Conservation (phyloP, 495 filamentous ascomycete species). For the Xylaria palmicola region DNA sequence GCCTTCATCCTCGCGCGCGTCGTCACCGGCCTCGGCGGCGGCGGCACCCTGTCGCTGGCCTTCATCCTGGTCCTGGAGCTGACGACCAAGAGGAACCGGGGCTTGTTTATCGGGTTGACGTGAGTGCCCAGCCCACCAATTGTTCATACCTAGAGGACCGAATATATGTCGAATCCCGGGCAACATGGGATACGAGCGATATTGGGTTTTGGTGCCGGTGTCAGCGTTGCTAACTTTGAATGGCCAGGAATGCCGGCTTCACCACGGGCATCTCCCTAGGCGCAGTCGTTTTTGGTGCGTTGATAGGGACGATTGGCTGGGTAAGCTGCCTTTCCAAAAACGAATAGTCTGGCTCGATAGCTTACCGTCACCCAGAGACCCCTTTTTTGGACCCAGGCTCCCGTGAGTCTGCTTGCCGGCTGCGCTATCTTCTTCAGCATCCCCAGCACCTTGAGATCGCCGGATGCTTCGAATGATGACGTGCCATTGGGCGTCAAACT, state of each 20-base stretch:
- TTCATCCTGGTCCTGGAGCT: conserved; percentile 71
- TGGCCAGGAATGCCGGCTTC: conserved; percentile 46
- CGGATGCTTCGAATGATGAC: conserved; percentile 18
- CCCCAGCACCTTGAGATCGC: conserved; percentile 41
- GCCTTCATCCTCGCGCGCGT: conserved; percentile 66
- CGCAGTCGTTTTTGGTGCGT: conserved; percentile 65
- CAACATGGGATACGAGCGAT: neutral
- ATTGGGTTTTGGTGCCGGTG: neutral
- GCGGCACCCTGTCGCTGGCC: conserved; percentile 63
- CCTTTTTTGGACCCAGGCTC: conserved; percentile 67
- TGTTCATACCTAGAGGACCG: neutral
- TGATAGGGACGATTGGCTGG: conserved; percentile 65
- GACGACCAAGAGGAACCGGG: conserved; percentile 59
- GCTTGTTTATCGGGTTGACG: conserved; percentile 67
- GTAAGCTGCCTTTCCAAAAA: conserved; percentile 42
- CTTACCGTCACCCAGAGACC: conserved; percentile 47
- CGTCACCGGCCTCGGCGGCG: conserved; percentile 63
- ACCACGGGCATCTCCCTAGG: conserved; percentile 70
- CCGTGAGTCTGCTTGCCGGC: conserved; percentile 55
- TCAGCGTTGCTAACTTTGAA: neutral
- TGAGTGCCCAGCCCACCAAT: conserved; percentile 31
- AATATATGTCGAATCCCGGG: neutral
- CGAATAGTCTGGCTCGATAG: too few species aligned
- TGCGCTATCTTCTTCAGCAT: conserved; percentile 59
- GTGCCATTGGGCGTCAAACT: conserved; percentile 46